Evolutionary conservation across 140 eudicot species (phyloP).

Genomic region (Erigeron philadelphicus): DNA sequence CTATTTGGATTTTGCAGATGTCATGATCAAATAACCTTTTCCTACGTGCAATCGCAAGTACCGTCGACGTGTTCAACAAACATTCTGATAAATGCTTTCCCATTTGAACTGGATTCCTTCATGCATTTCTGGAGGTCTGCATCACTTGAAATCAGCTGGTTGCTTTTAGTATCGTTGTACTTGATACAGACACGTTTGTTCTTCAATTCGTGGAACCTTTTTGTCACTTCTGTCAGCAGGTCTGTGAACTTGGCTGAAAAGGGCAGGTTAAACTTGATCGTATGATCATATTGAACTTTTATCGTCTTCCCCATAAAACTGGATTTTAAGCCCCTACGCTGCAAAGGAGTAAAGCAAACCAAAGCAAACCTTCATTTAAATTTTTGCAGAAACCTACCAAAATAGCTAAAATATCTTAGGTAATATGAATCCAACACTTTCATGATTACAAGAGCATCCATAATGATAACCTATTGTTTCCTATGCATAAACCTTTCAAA

Average conservation of each 20-base stretch:
- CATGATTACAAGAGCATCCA: too few species aligned
- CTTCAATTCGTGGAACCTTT: not conserved
- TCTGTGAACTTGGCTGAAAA: slow-evolving; percentile 4
- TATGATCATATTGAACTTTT: not conserved
- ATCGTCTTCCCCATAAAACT: slow-evolving; percentile 5
- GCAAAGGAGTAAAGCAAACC: not conserved
- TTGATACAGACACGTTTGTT: not conserved
- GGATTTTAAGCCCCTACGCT: not conserved
- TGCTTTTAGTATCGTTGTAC: not conserved
- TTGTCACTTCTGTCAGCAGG: slow-evolving; percentile 6
- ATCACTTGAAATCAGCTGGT: not conserved
- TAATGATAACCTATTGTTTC: too few species aligned
- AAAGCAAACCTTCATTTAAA: not conserved
- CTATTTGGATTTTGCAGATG: too few species aligned
- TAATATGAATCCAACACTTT: too few species aligned
- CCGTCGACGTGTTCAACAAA: not conserved
- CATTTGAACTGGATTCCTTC: not conserved
- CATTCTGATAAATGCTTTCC: not conserved
- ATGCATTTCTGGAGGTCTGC: not conserved
- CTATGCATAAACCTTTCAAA: too few species aligned
- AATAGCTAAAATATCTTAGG: too few species aligned
- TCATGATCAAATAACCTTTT: too few species aligned
- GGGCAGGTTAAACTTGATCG: slow-evolving; percentile 2
- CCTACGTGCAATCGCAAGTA: too few species aligned
- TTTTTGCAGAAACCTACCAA: too few species aligned